phyloP scores from a whole-genome alignment of 139 green algal species.

The Gonium pectorale region DNA sequence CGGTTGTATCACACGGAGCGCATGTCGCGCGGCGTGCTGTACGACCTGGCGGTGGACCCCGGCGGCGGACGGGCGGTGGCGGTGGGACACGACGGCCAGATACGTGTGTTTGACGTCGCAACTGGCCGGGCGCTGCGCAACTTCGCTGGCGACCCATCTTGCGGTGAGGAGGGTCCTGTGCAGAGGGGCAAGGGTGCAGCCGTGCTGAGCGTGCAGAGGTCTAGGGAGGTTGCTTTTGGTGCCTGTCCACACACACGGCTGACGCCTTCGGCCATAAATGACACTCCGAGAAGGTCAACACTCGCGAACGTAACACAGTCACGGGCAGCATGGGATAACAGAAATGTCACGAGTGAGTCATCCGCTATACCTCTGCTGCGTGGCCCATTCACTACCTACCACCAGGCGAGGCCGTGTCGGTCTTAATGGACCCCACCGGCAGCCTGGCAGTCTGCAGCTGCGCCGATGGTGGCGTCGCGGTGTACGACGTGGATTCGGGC shows the following conservation, averaged over 20 bases:
- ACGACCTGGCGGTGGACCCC: slow-evolving; percentile 64
- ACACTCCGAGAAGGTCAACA: too few species aligned
- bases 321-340: too few species aligned
- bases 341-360: too few species aligned
- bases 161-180: not conserved
- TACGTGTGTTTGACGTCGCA: slow-evolving; percentile 63
- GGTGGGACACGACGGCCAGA: slow-evolving; percentile 54
- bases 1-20: slow-evolving; percentile 45
- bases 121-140: slow-evolving; percentile 27
- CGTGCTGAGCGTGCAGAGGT: too few species aligned
- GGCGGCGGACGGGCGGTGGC: slow-evolving; percentile 47
- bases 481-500: slow-evolving; percentile 56
- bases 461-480: slow-evolving; percentile 55
- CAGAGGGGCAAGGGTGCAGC: too few species aligned
- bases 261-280: too few species aligned
- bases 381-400: not conserved
- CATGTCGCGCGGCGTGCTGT: slow-evolving; percentile 56
- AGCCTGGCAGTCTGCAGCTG: slow-evolving; percentile 52
- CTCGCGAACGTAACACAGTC: too few species aligned
- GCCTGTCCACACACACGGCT: too few species aligned
- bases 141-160: not conserved
- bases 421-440: slow-evolving; percentile 61
- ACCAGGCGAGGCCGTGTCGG: slow-evolving; percentile 52
- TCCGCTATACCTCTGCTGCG: too few species aligned
- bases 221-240: too few species aligned